These are phyloP conservation scores for Trichosphaerium sp. DNA, from an alignment of 78 protist genomes.

Conservation along the genomic window DNA sequence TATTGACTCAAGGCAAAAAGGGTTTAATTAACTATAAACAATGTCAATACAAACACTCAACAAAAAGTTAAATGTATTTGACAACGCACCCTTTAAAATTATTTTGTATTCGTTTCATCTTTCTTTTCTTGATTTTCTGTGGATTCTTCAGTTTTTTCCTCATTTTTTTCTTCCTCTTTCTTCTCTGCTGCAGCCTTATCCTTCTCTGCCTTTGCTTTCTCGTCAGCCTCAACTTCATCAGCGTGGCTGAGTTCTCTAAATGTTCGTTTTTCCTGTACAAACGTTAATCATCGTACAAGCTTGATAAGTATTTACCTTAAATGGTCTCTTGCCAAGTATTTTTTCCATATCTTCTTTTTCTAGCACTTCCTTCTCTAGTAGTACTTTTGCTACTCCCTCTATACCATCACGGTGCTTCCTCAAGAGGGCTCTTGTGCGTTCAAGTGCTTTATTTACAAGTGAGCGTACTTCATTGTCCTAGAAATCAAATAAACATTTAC, in stretches of 20 bases:
- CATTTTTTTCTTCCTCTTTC: not conserved
- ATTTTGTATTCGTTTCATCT: not conserved
- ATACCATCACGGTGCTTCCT: conserved; percentile 32
- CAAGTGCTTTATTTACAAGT: conserved; percentile 34
- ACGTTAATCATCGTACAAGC: too few species aligned
- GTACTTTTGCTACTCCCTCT: conserved; percentile 43
- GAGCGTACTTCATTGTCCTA: conserved; percentile 46
- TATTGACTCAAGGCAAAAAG: too few species aligned
- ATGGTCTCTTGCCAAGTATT: conserved; percentile 69
- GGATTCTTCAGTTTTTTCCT: not conserved
- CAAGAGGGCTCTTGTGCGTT: conserved; percentile 36
- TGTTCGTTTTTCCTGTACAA: conserved; percentile 23
- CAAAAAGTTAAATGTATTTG: too few species aligned
- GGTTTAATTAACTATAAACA: too few species aligned
- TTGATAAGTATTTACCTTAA: conserved; percentile 27
- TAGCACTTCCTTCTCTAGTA: conserved; percentile 77
- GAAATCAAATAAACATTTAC: too few species aligned
- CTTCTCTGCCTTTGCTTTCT: too few species aligned
- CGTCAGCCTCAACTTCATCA: not conserved
- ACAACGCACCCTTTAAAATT: not conserved
- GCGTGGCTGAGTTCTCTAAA: not conserved
- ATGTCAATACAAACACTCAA: too few species aligned
- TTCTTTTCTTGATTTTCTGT: not conserved
- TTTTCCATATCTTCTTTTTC: conserved; percentile 49
- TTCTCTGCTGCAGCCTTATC: not conserved